Conservation (phyloP, 148 eudicot species). For the Talinum fruticosum region DNA sequence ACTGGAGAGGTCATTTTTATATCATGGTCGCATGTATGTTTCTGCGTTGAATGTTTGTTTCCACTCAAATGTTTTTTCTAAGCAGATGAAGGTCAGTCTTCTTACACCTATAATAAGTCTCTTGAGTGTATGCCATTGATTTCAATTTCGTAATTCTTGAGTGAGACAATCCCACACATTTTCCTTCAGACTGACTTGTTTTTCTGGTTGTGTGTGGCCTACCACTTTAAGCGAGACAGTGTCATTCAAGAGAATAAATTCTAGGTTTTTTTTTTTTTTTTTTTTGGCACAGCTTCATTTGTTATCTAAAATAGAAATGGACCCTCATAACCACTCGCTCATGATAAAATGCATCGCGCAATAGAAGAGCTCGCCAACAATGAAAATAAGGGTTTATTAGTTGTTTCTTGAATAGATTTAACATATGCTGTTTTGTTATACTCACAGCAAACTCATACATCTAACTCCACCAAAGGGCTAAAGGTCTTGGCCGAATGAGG, state of each 20-base stretch:
- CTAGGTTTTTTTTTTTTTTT: too few species aligned
- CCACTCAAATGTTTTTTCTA: slow-evolving; percentile 94
- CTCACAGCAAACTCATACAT: too few species aligned
- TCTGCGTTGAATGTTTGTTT: slow-evolving; percentile 92
- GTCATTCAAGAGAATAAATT: too few species aligned
- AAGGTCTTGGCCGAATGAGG: too few species aligned
- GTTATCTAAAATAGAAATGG: neutral
- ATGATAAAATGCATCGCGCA: too few species aligned
- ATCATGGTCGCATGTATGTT: slow-evolving; percentile 94
- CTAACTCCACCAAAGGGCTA: too few species aligned
- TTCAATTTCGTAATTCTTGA: neutral
- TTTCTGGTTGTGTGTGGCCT: neutral
- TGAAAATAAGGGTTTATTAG: too few species aligned
- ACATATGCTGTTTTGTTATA: too few species aligned
- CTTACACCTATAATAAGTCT: neutral
- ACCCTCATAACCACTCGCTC: neutral
- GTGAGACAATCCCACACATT: neutral
- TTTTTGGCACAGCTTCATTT: neutral
- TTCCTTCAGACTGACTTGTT: neutral
- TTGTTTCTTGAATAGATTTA: too few species aligned
- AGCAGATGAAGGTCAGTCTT: slow-evolving; percentile 81
- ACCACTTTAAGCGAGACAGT: too few species aligned
- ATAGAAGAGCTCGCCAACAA: too few species aligned
- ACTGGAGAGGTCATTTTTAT: slow-evolving; percentile 87
- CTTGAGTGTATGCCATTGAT: too few species aligned